Base-by-base conservation (phyloP, 257 asterid species). In the Solanum boliviense region DNA sequence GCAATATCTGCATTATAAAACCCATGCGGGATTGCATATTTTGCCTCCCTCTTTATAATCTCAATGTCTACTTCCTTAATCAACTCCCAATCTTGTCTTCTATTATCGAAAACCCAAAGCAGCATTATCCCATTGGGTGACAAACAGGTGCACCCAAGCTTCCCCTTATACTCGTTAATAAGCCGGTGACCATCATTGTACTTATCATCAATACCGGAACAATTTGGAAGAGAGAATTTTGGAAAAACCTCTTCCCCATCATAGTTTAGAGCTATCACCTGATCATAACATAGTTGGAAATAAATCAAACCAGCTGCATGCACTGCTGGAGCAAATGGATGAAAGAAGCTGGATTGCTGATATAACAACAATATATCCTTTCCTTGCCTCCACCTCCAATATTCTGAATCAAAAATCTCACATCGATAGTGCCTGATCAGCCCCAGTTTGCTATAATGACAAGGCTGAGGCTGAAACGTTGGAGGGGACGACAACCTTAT, bases 351-450 rank as follows among this genome's bases (percentile, higher is more conserved):
- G 34, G n/a, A n/a, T n/a, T n/a, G n/a, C n/a, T 0, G 3, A 23
- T 56, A 58, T 3, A 88, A 18, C 6, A 78, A 13, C 5, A 78
- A 13, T 5, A 86, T 0, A 46, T 71, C 88, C 9, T 86, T 68
- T 18, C 20, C 31, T 83, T 36, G 41, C 35, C 78, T 79, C 91
- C 91, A 89, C 3, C 29, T 5, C 91, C 89, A 86, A 5, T 2
- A 41, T 34, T 29, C 23, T 15, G 89, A 89, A 83, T 89, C 88
- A 83, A 89, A 89, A 3, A 89, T 29, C 25, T 89, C 86, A n/a
- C 46, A 83, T 0, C 87, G 12, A 15, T 29, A 11, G 23, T 52
- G 60, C 5, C 3, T 48, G 23, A 48, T 48, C 60, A 35, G 62
- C 25, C 39, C 67, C 8, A 2, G n/a, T 52, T 16, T 36, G 6